These are phyloP conservation scores for Sugiyamaella lignohabitans DNA, from an alignment of 805 yeast species.

Conservation along the genomic window DNA sequence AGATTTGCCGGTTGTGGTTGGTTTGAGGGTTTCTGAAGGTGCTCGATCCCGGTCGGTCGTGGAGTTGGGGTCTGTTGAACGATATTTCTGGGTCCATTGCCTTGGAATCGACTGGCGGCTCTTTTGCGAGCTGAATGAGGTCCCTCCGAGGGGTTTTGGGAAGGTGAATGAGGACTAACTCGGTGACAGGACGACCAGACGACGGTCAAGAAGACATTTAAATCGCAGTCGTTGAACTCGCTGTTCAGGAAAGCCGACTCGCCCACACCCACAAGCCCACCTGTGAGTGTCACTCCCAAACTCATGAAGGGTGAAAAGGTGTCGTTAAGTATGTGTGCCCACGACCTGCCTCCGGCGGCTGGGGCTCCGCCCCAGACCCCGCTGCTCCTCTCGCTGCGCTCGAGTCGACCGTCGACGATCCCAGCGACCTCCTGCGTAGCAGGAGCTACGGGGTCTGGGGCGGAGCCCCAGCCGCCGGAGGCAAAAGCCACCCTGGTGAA, in stretches of 20 bases:
- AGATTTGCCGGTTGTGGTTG: no score
- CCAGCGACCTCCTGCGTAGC: no score
- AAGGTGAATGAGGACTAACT: no score
- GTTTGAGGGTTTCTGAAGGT: no score
- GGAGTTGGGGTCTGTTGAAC: no score
- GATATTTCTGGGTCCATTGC: no score
- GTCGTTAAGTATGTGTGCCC: slow-evolving; percentile 9
- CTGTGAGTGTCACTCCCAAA: slow-evolving; percentile 1
- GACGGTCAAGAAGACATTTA: slow-evolving; percentile 28
- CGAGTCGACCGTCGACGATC: no score
- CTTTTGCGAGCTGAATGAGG: no score
- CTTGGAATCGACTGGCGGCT: no score
- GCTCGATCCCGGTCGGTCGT: no score
- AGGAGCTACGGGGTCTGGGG: not conserved
- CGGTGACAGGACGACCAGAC: slow-evolving; percentile 1
- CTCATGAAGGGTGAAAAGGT: slow-evolving; percentile 11
- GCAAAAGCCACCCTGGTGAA: not conserved
- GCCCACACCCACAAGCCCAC: slow-evolving; percentile 8
- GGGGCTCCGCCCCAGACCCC: not conserved
- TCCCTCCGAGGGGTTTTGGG: no score
- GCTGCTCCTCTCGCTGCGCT: not conserved
- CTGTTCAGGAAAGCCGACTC: slow-evolving; percentile 24
- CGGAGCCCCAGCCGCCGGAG: not conserved
- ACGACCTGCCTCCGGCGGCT: not conserved
- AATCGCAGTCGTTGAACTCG: slow-evolving; percentile 33